Conservation (phyloP, 176 grass and related monocot genomes). For the Alloteropsis semialata region DNA sequence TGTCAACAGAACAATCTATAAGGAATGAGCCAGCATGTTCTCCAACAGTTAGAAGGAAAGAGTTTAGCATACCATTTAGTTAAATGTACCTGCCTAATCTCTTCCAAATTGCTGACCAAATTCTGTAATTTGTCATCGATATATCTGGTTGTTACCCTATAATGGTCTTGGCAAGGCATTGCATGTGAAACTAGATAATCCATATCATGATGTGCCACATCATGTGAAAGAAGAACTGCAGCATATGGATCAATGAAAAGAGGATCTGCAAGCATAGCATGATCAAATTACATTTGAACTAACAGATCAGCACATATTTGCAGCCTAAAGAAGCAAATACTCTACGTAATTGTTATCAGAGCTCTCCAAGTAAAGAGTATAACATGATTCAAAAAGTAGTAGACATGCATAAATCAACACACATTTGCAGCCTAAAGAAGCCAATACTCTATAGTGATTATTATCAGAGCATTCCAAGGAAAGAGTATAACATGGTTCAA, state of each 20-base stretch:
- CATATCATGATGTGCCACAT: constrained; percentile 16
- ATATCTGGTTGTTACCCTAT: constrained; percentile 74
- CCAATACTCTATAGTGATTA: background rate
- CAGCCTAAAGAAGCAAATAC: background rate
- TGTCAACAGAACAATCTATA: constrained; percentile 96
- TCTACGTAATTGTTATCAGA: background rate
- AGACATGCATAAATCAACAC: background rate
- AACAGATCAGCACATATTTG: background rate
- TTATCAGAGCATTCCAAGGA: background rate
- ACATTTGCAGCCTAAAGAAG: background rate
- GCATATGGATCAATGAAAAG: constrained; percentile 86
- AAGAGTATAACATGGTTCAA: background rate
- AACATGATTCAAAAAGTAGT: background rate
- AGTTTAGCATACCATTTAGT: constrained; percentile 14
- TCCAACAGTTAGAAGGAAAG: constrained; percentile 4
- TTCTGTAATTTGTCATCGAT: constrained; percentile 76
- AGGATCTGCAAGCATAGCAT: constrained; percentile 58
- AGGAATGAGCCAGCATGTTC: constrained; percentile 56
- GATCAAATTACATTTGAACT: constrained; percentile 5
- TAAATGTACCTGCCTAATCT: constrained; percentile 79
- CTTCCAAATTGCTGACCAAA: constrained; percentile 50
- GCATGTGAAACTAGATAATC: constrained; percentile 22
- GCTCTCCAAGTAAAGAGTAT: background rate
- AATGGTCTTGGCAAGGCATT: constrained; percentile 30
- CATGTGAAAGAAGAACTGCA: constrained; percentile 62